phyloP scores from a whole-genome alignment of 2,329 filamentous ascomycete genomes.

The Ascocoryne sarcoides region DNA sequence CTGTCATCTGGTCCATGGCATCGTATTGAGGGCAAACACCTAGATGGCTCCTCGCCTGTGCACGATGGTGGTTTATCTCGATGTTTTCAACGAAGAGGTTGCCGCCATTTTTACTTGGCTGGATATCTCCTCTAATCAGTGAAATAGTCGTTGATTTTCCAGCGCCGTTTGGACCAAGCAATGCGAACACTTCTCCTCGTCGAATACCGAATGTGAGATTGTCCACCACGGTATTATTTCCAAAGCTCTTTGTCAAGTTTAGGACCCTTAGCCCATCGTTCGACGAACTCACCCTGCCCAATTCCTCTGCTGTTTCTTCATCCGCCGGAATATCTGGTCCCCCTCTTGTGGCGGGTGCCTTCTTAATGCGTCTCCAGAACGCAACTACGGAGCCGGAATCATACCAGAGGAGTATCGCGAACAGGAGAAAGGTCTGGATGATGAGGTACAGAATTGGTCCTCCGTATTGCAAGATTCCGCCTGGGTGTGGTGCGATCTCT shows the following conservation, averaged over 20 bases:
- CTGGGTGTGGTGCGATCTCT: slow-evolving; percentile 57
- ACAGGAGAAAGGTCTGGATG: slow-evolving; percentile 62
- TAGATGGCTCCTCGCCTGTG: slow-evolving; percentile 64
- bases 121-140: slow-evolving; percentile 79
- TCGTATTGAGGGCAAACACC: slow-evolving; percentile 90
- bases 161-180: slow-evolving; percentile 84
- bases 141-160: slow-evolving; percentile 88
- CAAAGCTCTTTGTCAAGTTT: slow-evolving; percentile 73
- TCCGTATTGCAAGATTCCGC: slow-evolving; percentile 65
- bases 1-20: slow-evolving; percentile 82
- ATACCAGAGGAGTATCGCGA: slow-evolving; percentile 66
- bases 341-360: slow-evolving; percentile 6
- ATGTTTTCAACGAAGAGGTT: slow-evolving; percentile 74
- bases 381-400: slow-evolving; percentile 65
- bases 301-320: slow-evolving; percentile 55
- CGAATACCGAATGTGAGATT: slow-evolving; percentile 78
- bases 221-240: slow-evolving; percentile 70
- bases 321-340: slow-evolving; percentile 13
- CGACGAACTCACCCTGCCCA: slow-evolving; percentile 50
- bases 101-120: slow-evolving; percentile 58
- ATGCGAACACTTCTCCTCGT: slow-evolving; percentile 75
- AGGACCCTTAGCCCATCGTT: slow-evolving; percentile 55
- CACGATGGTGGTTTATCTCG: slow-evolving; percentile 64
- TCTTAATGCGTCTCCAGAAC: slow-evolving; percentile 34
- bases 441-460: slow-evolving; percentile 78